Percentiles rank a stretch among this genome's conserved stretches.
Evolutionary conservation across 176 grass and related monocot species (phyloP).

Genomic region (Eleusine coracana): DNA sequence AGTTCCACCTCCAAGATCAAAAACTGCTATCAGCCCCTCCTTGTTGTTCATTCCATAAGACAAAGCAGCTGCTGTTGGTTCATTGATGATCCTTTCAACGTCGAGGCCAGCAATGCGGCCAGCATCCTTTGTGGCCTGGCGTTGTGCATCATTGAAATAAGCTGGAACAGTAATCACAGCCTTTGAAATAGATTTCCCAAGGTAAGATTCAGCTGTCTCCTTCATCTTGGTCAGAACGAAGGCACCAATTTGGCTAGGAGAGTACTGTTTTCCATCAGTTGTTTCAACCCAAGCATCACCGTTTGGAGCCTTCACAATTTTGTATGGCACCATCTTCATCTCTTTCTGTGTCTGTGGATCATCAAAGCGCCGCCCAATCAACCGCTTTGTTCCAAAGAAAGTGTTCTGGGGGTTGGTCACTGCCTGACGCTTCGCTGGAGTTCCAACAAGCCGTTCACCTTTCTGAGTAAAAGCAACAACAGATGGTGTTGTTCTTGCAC

Average conservation of each 20-base stretch:
- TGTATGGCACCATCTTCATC: conserved; percentile 89
- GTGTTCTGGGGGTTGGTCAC: conserved; percentile 85
- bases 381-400: conserved; percentile 73
- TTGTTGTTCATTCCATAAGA: conserved; percentile 82
- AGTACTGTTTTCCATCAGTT: conserved; percentile 68
- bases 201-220: conserved; percentile 77
- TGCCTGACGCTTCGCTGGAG: conserved; percentile 76
- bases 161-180: conserved; percentile 79
- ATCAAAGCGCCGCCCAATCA: conserved; percentile 73
- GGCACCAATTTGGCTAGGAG: conserved; percentile 76
- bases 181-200: conserved; percentile 68
- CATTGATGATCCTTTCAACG: conserved; percentile 79
- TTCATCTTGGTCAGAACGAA: conserved; percentile 85
- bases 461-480: conserved; percentile 73
- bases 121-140: conserved; percentile 80
- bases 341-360: conserved; percentile 83
- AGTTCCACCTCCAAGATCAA: conserved; percentile 80
- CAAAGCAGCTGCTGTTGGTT: conserved; percentile 73
- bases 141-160: conserved; percentile 74
- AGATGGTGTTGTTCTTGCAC: conserved; percentile 68
- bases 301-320: conserved; percentile 74
- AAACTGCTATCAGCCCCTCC: conserved; percentile 74
- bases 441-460: conserved; percentile 66
- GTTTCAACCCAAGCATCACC: conserved; percentile 82
- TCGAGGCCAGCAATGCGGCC: conserved; percentile 68